Evolutionary conservation across 2,329 filamentous ascomycete species (phyloP).

Genomic region (Basipetospora sp.): DNA sequence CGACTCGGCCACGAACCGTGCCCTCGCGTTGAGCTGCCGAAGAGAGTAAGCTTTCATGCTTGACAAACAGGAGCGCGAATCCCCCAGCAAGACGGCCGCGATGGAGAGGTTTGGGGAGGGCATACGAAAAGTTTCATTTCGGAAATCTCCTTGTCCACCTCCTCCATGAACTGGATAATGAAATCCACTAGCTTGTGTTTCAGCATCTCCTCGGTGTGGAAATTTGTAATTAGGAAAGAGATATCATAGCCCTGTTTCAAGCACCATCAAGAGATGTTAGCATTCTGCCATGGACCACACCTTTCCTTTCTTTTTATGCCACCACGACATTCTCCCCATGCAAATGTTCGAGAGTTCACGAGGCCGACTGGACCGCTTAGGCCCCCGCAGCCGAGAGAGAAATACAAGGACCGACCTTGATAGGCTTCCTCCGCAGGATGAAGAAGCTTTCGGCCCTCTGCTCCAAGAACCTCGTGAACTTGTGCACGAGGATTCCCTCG

Average conservation of each 20-base stretch:
- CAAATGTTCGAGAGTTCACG: too few relatives aligned
- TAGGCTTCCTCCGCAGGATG: slow-evolving; percentile 83
- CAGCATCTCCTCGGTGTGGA: slow-evolving; percentile 95
- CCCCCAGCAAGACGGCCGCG: too few relatives aligned
- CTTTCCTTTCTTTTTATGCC: too few relatives aligned
- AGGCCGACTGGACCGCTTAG: neutral
- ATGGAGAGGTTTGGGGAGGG: too few relatives aligned
- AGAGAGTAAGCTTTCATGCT: too few relatives aligned
- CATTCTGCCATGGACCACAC: slow-evolving; percentile 8
- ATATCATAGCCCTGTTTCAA: slow-evolving; percentile 99
- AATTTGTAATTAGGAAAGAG: slow-evolving; percentile 95
- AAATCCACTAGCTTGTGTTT: slow-evolving; percentile 99
- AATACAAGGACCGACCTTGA: slow-evolving; percentile 50
- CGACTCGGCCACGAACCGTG: slow-evolving; percentile 93
- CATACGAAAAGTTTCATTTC: slow-evolving; percentile 99
- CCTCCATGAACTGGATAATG: slow-evolving; percentile 98
- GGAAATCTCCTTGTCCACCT: slow-evolving; percentile 98
- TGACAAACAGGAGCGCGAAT: too few relatives aligned
- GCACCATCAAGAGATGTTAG: slow-evolving; percentile 12
- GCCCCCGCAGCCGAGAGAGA: too few relatives aligned
- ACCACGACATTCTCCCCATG: too few relatives aligned
- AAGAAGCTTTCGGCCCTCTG: slow-evolving; percentile 96
- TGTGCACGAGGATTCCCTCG: slow-evolving; percentile 93
- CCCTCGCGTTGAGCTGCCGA: slow-evolving; percentile 86
- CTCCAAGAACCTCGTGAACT: slow-evolving; percentile 92